These are phyloP conservation scores for Proteromonas lacertae DNA, from an alignment of 352 stramenopile genomes.

Conservation along the genomic window DNA sequence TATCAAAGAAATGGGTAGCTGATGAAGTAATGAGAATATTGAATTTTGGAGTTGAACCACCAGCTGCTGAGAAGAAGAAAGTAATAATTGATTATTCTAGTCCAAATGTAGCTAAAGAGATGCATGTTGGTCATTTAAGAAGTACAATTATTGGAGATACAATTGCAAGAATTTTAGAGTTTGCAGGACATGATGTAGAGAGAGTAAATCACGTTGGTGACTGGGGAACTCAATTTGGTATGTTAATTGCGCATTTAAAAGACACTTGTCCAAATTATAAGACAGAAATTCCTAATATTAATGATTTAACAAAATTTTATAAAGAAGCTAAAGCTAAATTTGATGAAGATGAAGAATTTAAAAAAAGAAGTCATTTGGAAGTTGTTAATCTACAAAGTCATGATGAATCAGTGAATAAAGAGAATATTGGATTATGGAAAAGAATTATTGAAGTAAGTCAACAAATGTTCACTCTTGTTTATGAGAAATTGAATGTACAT, in stretches of 20 bases:
- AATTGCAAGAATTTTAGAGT: constrained; percentile 45
- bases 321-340: constrained; percentile 61
- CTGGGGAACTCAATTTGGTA: constrained; percentile 95
- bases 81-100: constrained; percentile 55
- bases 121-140: constrained; percentile 64
- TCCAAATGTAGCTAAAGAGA: constrained; percentile 77
- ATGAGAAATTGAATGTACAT: constrained; percentile 35
- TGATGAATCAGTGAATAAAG: background rate
- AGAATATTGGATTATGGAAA: constrained; percentile 1
- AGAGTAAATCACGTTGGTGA: constrained; percentile 57
- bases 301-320: constrained; percentile 70
- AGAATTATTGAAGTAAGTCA: background rate
- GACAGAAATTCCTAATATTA: constrained; percentile 62
- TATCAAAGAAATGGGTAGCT: background rate
- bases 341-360: constrained; percentile 73
- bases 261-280: constrained; percentile 75
- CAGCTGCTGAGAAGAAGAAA: constrained; percentile 3
- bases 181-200: constrained; percentile 26
- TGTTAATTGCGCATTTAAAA: constrained; percentile 95
- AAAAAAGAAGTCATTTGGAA: constrained; percentile 68
- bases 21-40: background rate
- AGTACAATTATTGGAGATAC: constrained; percentile 61
- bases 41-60: constrained; percentile 1
- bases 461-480: constrained; percentile 14
- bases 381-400: constrained; percentile 69